Evolutionary conservation across 495 filamentous ascomycete genomes (phyloP).

Genomic region (Penicillium turbatum): DNA sequence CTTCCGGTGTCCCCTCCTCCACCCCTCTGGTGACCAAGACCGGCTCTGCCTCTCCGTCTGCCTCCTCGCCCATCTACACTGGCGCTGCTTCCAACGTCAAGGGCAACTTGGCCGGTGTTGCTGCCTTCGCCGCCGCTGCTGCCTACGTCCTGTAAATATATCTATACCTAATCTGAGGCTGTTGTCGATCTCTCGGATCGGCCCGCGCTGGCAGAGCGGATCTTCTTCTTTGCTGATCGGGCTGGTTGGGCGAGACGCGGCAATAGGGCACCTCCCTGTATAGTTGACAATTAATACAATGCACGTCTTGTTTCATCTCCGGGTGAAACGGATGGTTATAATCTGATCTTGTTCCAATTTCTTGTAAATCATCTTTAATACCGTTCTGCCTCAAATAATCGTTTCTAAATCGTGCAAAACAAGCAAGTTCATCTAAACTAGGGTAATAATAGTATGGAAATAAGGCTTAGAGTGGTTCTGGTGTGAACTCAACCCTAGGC

Average conservation of each 20-base stretch:
- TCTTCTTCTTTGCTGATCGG: not conserved
- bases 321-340: not conserved
- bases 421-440: no score
- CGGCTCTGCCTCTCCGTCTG: conserved; percentile 2
- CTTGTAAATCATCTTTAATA: no score
- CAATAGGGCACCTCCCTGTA: not conserved
- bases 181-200: not conserved
- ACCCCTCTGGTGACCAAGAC: conserved; percentile 15
- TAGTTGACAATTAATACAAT: conserved; percentile 12
- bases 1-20: conserved; percentile 8
- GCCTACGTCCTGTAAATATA: conserved; percentile 34
- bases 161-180: conserved; percentile 15
- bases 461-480: no score
- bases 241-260: not conserved
- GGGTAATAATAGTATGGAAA: no score
- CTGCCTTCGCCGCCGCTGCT: conserved; percentile 27
- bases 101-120: conserved; percentile 32
- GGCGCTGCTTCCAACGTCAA: conserved; percentile 24
- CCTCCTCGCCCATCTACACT: conserved; percentile 23
- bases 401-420: no score
- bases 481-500: no score
- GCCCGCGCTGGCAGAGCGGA: not conserved
- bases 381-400: no score
- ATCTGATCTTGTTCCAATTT: not conserved
- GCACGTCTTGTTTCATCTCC: not conserved